phyloP scores from a whole-genome alignment of 2,329 filamentous ascomycete species.

The Grosmannia huntii region DNA sequence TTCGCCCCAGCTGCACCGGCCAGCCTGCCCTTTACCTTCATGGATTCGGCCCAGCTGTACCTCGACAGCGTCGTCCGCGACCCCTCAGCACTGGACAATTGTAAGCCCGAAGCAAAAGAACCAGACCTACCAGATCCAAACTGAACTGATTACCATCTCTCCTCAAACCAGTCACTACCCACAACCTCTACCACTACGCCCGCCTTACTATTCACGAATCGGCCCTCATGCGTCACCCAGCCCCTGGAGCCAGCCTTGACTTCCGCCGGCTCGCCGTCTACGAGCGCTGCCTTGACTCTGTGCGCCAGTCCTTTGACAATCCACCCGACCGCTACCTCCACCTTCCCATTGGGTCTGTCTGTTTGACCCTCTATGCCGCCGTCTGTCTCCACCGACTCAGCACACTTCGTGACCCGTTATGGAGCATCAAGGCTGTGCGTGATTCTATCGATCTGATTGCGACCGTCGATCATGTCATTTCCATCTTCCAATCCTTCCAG shows the following conservation, averaged over 20 bases:
- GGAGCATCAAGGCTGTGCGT: constrained; percentile 21
- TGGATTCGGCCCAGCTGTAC: background rate
- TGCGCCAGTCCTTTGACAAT: constrained; percentile 8
- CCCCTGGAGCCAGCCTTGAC: background rate
- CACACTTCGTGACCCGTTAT: constrained; percentile 21
- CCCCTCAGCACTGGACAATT: background rate
- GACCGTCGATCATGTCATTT: constrained; percentile 14
- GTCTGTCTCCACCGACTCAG: constrained; percentile 8
- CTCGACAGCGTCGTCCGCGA: background rate
- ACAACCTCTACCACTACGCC: constrained; percentile 6
- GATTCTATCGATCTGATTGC: constrained; percentile 20
- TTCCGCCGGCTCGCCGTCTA: constrained; percentile 5
- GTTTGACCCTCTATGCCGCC: constrained; percentile 6
- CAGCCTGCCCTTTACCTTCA: background rate
- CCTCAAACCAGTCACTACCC: constrained; percentile 2
- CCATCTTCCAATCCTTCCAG: background rate
- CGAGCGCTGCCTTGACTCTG: constrained; percentile 8
- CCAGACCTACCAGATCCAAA: too few species aligned
- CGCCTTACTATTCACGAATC: constrained; percentile 9
- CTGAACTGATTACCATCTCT: too few species aligned
- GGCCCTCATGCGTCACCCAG: background rate
- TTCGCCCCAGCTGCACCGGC: background rate
- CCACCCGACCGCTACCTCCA: background rate
- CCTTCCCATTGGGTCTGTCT: constrained; percentile 3
- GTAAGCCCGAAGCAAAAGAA: background rate